Evolutionary conservation across 2,329 filamentous ascomycete species (phyloP), one percentile per base, ranked within the genome.

Genomic region (Fusarium papillatum): DNA sequence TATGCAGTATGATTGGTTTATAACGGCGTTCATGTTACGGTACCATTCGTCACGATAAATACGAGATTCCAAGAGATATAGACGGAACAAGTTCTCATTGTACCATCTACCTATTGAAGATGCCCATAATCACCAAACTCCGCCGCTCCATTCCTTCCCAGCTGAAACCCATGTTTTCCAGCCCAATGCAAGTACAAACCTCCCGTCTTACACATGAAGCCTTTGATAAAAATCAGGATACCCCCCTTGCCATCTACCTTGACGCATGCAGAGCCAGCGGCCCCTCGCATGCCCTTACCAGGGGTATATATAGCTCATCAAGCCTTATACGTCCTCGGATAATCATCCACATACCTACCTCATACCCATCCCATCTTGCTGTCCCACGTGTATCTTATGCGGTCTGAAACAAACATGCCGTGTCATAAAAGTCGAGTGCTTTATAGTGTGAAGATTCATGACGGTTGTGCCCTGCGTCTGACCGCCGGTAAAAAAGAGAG

Each of bases 111-210:
- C 76, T 79, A 79, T 76, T 64, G 59, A 80, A 78, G 66, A 80
- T 71, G 66, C 68, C 76, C 80, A 77, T 72, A 75, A 76, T 76
- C 74, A 75, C 73, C 73, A 75, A 83, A 83, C 82, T 83, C 82
- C 82, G 75, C 80, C 80, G 81, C 82, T 83, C 78, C 81, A 70
- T 74, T 76, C 76, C 71, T 73, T 64, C 67, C 77, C 79, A 78
- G 73, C 77, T 79, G 69, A 78, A 78, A 76, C 75, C 75, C 70
- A 69, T 75, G 66, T 77, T 79, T 79, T 78, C 68, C 78, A 79
- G 74, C 76, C 75, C 73, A 72, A 77, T 80, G 78, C 78, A 77
- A 77, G 71, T 77, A 75, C 77, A 75, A 74, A 66, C 62, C 43
- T 59, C 61, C 72, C 64, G 67, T 79, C 77, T 73, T 77, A 74